phyloP scores from a whole-genome alignment of 164 flowering plant species.

The Liriodendron chinense region DNA sequence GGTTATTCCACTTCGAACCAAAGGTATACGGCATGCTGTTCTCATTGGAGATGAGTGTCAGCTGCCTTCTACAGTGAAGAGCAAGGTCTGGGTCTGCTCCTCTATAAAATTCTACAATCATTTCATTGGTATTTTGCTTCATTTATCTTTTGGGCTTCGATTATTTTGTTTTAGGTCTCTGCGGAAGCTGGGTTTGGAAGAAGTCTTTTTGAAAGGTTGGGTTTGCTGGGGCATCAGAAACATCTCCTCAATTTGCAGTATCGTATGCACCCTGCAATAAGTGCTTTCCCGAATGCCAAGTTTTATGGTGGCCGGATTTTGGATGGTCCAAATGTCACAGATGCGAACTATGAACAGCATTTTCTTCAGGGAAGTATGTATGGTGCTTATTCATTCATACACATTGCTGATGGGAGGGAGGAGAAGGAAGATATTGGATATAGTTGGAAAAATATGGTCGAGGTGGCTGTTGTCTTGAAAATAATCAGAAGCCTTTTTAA shows the following conservation, averaged over 20 bases:
- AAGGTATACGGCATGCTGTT: conserved; percentile 37
- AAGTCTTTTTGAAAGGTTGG: conserved; percentile 45
- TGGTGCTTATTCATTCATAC: conserved; percentile 48
- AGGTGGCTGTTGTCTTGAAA: conserved; percentile 30
- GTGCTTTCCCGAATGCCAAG: conserved; percentile 40
- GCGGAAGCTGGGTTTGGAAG: conserved; percentile 34
- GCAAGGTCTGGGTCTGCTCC: conserved; percentile 27
- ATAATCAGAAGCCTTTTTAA: conserved; percentile 28
- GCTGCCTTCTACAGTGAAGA: conserved; percentile 45
- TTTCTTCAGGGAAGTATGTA: conserved; percentile 37
- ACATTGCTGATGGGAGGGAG: conserved; percentile 27
- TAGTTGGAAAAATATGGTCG: conserved; percentile 37
- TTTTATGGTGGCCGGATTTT: conserved; percentile 33
- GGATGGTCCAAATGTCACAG: conserved; percentile 33
- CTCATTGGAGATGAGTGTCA: conserved; percentile 53
- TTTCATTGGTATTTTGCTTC: neutral
- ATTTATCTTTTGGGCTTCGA: neutral
- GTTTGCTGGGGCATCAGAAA: conserved; percentile 29
- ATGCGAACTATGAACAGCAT: conserved; percentile 14
- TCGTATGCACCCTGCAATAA: conserved; percentile 47
- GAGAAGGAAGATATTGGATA: conserved; percentile 13
- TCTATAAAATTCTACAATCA: neutral
- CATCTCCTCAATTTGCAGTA: conserved; percentile 47
- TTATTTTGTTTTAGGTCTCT: conserved; percentile 17
- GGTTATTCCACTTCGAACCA: conserved; percentile 39